phyloP scores from a whole-genome alignment of 2,329 filamentous ascomycete species.

The Nemania sp. region DNA sequence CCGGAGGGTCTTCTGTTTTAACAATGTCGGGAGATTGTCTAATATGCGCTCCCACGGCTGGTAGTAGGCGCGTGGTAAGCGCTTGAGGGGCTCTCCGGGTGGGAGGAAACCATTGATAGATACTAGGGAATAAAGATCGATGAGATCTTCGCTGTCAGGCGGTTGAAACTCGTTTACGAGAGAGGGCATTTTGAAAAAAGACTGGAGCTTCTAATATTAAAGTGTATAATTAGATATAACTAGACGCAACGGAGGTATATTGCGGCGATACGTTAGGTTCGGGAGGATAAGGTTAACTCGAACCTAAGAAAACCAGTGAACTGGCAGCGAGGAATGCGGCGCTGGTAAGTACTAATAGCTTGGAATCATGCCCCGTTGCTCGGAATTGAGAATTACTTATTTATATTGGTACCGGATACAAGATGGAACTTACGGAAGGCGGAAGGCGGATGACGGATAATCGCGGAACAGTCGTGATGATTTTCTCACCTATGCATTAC shows the following conservation, averaged over 20 bases:
- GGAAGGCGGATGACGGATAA: conserved; percentile 18
- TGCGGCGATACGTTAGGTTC: too few relatives aligned
- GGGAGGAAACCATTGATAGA: conserved; percentile 67
- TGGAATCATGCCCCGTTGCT: not conserved
- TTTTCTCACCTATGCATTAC: too few relatives aligned
- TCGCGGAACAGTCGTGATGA: not conserved
- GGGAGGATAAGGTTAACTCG: too few relatives aligned
- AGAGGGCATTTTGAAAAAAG: conserved; percentile 11
- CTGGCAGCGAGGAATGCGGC: not conserved
- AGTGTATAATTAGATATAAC: not conserved
- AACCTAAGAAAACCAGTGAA: not conserved
- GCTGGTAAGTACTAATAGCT: too few relatives aligned
- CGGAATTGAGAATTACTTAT: not conserved
- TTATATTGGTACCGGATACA: not conserved
- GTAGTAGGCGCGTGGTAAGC: conserved; percentile 66
- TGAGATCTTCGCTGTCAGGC: conserved; percentile 23
- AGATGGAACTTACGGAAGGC: too few relatives aligned
- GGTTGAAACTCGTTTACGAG: not conserved
- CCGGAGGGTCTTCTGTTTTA: conserved; percentile 64
- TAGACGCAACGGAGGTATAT: too few relatives aligned
- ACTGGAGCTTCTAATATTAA: not conserved
- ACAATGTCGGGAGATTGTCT: conserved; percentile 64
- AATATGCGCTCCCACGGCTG: conserved; percentile 67
- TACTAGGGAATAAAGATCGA: conserved; percentile 56
- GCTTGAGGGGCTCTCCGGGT: conserved; percentile 59